These are phyloP conservation scores for Mucor velutinosus DNA, from an alignment of 371 early-diverging fungal species.

Conservation along the genomic window DNA sequence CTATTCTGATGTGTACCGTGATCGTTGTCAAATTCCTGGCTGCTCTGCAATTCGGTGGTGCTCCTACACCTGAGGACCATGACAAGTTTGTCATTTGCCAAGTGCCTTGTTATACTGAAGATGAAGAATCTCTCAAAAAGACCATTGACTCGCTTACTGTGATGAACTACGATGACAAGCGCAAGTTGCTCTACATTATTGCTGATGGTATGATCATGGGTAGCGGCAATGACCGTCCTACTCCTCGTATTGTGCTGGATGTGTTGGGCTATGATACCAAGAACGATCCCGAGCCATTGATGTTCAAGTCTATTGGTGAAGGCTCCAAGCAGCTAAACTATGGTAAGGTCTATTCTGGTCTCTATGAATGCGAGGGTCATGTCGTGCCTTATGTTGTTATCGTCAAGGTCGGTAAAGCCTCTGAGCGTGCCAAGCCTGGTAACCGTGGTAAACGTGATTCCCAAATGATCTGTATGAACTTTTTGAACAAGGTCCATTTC, in stretches of 20 bases:
- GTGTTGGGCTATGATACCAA: constrained; percentile 90
- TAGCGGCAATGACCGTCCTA: constrained; percentile 95
- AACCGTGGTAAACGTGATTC: constrained; percentile 99
- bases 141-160: constrained; percentile 96
- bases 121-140: constrained; percentile 86
- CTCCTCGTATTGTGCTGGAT: constrained; percentile 96
- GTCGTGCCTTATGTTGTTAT: constrained; percentile 94
- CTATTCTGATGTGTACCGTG: constrained; percentile 80
- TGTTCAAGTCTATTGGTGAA: constrained; percentile 93
- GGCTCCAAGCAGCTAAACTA: constrained; percentile 91
- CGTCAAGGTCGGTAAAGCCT: constrained; percentile 90
- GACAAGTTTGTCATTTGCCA: constrained; percentile 88
- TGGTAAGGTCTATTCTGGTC: constrained; percentile 98
- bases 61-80: constrained; percentile 79
- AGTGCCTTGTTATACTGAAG: constrained; percentile 98
- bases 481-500: constrained; percentile 97
- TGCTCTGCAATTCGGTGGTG: constrained; percentile 82
- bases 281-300: constrained; percentile 88
- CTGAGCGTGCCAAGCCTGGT: constrained; percentile 85
- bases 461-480: constrained; percentile 98
- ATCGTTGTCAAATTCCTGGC: constrained; percentile 92
- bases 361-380: constrained; percentile 90
- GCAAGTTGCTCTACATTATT: constrained; percentile 93
- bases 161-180: constrained; percentile 92
- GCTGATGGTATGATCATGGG: constrained; percentile 95